phyloP scores from a whole-genome alignment of 2,329 filamentous ascomycete species.

The Ceratocystis harringtonii region DNA sequence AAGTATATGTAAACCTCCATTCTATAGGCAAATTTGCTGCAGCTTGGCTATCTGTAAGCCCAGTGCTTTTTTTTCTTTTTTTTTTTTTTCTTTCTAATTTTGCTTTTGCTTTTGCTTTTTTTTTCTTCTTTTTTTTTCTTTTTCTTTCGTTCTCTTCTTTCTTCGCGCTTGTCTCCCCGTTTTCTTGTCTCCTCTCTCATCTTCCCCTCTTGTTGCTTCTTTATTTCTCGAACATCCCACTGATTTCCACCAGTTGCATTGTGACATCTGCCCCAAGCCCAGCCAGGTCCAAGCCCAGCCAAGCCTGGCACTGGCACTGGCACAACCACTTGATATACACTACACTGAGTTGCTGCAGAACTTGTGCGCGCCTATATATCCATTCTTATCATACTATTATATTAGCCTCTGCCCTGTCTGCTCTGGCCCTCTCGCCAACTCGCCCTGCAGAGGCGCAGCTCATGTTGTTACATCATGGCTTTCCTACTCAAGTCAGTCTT shows the following conservation, averaged over 20 bases:
- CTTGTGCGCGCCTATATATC: too few relatives aligned
- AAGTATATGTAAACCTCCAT: too few relatives aligned
- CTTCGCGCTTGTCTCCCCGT: background rate
- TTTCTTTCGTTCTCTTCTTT: background rate
- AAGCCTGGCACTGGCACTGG: background rate
- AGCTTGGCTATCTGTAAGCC: background rate
- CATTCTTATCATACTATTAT: too few relatives aligned
- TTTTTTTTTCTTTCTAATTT: background rate
- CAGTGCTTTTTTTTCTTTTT: background rate
- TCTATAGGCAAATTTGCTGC: background rate
- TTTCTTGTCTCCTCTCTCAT: background rate
- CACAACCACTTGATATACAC: background rate
- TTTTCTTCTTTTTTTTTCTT: background rate
- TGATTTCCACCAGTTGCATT: too few relatives aligned
- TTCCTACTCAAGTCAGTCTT: background rate
- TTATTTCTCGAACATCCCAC: background rate
- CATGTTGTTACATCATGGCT: background rate
- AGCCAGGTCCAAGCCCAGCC: background rate
- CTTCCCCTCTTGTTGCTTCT: background rate
- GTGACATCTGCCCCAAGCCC: background rate
- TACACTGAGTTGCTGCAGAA: too few relatives aligned
- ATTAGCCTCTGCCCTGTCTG: too few relatives aligned
- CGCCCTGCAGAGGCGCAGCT: conserved; percentile 3
- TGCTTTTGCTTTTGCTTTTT: too few relatives aligned
- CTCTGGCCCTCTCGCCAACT: background rate